Evolutionary conservation across 1,284 basidiomycete genomes (phyloP).

Genomic region (Phylloporus sp.): DNA sequence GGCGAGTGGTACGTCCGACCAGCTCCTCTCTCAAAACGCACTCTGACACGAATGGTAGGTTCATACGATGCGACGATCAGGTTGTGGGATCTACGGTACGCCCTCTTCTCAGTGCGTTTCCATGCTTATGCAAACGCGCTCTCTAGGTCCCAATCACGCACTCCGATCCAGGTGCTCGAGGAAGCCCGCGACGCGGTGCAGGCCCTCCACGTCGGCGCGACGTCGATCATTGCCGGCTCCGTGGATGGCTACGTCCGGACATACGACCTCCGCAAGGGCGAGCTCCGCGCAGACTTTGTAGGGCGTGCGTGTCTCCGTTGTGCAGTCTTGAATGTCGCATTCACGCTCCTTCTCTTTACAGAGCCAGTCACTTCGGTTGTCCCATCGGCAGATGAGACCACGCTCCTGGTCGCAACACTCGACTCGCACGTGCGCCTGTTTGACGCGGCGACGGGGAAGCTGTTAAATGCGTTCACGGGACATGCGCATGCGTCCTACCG

Average conservation of each 20-base stretch:
- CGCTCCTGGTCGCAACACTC: slow-evolving; percentile 81
- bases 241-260: slow-evolving; percentile 92
- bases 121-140: neutral
- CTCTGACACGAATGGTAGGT: slow-evolving; percentile 47
- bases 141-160: slow-evolving; percentile 74
- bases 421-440: slow-evolving; percentile 88
- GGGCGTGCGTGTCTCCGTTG: slow-evolving; percentile 58
- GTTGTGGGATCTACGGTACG: slow-evolving; percentile 86
- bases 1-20: slow-evolving; percentile 67
- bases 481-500: slow-evolving; percentile 79
- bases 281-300: slow-evolving; percentile 86
- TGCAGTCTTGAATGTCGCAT: neutral
- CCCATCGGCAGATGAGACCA: slow-evolving; percentile 74
- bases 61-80: slow-evolving; percentile 88
- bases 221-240: slow-evolving; percentile 79
- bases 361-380: slow-evolving; percentile 86
- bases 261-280: slow-evolving; percentile 93
- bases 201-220: slow-evolving; percentile 66
- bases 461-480: slow-evolving; percentile 86
- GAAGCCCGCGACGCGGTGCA: slow-evolving; percentile 93
- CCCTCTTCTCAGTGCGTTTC: no score
- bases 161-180: slow-evolving; percentile 89
- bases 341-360: slow-evolving; percentile 34
- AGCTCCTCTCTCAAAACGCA: neutral
- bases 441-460: slow-evolving; percentile 81